A percentile compares a stretch with the other conserved stretches of the same genome.
These are phyloP conservation scores for Streptanthus diversifolius DNA, from an alignment of 345 rosid genomes.

Conservation along the genomic window DNA sequence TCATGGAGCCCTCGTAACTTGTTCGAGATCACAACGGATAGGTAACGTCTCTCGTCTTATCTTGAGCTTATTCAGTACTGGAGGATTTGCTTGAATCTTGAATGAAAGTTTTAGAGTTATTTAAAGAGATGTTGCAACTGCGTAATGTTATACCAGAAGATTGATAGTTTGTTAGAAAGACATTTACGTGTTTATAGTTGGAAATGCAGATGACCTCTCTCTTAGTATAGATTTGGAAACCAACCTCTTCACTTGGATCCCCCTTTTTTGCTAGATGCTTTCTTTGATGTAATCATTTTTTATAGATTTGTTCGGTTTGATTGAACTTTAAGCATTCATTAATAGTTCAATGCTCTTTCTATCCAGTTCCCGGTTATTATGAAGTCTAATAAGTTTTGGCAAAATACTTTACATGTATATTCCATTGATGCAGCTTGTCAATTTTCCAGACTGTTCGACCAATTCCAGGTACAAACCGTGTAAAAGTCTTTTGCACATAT, in stretches of 20 bases:
- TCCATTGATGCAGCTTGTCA: conserved; percentile 57
- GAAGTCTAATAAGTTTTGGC: background rate
- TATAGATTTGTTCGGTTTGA: background rate
- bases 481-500: background rate
- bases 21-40: conserved; percentile 69
- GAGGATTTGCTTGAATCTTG: background rate
- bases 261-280: background rate
- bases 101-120: background rate
- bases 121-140: background rate
- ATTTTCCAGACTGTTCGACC: conserved; percentile 74
- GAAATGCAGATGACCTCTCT: background rate
- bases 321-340: background rate
- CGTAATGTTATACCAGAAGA: background rate
- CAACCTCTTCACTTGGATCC: background rate
- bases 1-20: conserved; percentile 75
- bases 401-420: background rate
- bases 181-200: background rate
- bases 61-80: background rate
- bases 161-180: background rate
- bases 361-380: too few relatives aligned
- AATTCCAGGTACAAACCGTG: conserved; percentile 57
- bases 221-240: background rate
- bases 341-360: background rate
- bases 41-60: conserved; percentile 35
- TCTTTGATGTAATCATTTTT: background rate